Evolutionary conservation across 2,329 filamentous ascomycete species (phyloP).

Genomic region (Fusarium bulbicola): DNA sequence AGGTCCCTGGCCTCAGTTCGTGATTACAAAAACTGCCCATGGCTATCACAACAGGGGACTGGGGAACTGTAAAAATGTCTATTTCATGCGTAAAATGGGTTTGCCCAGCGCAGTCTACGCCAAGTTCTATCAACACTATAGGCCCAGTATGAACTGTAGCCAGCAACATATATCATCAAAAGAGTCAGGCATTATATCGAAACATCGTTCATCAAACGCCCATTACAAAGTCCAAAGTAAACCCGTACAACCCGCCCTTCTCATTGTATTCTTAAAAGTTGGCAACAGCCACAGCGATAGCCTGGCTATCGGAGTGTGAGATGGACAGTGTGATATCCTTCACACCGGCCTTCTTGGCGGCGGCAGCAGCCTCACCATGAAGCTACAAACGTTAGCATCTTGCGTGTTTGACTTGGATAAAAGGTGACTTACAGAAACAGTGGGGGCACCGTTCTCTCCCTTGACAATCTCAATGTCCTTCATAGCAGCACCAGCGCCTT

Average conservation of each 20-base stretch:
- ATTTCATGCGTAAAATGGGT: conserved; percentile 36
- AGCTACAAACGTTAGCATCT: conserved; percentile 68
- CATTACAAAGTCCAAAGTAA: conserved; percentile 32
- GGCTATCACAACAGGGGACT: background rate
- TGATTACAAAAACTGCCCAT: background rate
- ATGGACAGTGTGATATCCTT: conserved; percentile 93
- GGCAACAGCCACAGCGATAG: conserved; percentile 91
- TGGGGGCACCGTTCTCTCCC: conserved; percentile 82
- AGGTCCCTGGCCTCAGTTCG: background rate
- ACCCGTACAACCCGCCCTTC: conserved; percentile 26
- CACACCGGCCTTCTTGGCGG: conserved; percentile 86
- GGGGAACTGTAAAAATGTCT: conserved; percentile 27
- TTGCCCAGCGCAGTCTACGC: conserved; percentile 20
- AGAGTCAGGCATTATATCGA: conserved; percentile 36
- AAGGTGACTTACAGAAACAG: conserved; percentile 76
- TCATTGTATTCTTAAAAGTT: conserved; percentile 65
- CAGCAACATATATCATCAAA: conserved; percentile 33
- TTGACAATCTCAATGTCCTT: conserved; percentile 94
- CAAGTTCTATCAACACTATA: conserved; percentile 29
- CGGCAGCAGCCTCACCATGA: conserved; percentile 82
- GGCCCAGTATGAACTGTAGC: conserved; percentile 16
- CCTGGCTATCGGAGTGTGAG: conserved; percentile 93
- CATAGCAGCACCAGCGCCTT: conserved; percentile 87
- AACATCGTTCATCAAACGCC: conserved; percentile 42
- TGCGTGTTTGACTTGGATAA: background rate